Evolutionary conservation across 1,139 yeast species (phyloP), one percentile per base, ranked within the genome.

Genomic region (Debaryomyces udenii): DNA sequence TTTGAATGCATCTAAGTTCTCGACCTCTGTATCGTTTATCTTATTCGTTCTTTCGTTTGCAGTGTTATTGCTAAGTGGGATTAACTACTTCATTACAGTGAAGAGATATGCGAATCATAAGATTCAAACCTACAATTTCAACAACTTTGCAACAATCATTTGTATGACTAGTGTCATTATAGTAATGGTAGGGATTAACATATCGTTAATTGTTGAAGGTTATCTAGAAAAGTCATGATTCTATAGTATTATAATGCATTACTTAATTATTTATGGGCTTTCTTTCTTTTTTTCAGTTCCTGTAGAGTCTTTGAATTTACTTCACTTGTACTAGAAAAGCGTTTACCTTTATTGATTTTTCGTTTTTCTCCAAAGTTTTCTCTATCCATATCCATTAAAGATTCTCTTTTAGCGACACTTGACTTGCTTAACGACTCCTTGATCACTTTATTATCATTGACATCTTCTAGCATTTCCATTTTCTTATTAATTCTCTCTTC

Each of bases 311-410:
- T n/a, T 10, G 11, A 9, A 16, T 18, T 11, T 11, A 7, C 24
- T 14, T 17, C 9, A 1, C 23, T 23, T 17, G 22, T 31, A n/a
- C 13, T 16, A 1, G 37, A 43, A n/a, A 45, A 62, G 43, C 60
- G 60, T 56, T 76, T 85, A 53, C 66, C 68, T 52, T 73, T 80
- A 46, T 82, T 81, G 27, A 70, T 75, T 53, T 73, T 76, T 47
- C 74, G 77, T 52, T 80, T 76, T 54, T 87, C 93, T 9, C 98
- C 97, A 60, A 90, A 90, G 27, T 81, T 78, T 47, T 87, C 97
- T 51, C 78, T 81, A 46, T 93, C 97, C 97, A 93, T 90, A 35
- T 87, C 96, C 87, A 93, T 80, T 46, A 84, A 62, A 3, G 96
- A 86, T 62, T 90, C 96, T 52, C 97, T 77, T 65, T 88, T 90